These are phyloP conservation scores for Prototheca wickerhamii DNA, from an alignment of 163 green algal species.

Conservation along the genomic window DNA sequence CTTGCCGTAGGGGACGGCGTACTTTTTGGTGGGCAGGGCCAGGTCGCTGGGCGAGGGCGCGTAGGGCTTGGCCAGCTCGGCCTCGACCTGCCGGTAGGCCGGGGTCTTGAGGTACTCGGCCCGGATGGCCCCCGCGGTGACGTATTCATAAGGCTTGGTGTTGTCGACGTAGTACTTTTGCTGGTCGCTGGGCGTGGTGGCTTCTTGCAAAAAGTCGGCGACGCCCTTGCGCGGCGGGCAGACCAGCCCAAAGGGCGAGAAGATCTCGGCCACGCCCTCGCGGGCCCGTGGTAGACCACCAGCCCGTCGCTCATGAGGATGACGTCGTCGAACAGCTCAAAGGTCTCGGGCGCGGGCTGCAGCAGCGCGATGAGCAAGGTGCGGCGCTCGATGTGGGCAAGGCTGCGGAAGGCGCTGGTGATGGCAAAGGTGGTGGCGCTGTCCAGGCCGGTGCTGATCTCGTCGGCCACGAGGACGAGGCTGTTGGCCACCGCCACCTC, in stretches of 20 bases:
- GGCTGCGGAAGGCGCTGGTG: slow-evolving; percentile 21
- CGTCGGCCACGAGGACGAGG: slow-evolving; percentile 28
- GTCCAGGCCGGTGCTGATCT: slow-evolving; percentile 51
- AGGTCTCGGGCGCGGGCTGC: slow-evolving; percentile 71
- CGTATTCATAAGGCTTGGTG: neutral
- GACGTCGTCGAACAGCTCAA: slow-evolving; percentile 68
- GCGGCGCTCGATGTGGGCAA: slow-evolving; percentile 21
- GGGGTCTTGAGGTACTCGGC: neutral
- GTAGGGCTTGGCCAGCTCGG: neutral
- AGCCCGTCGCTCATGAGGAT: slow-evolving; percentile 23
- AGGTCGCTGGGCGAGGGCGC: neutral
- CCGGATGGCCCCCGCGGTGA: neutral
- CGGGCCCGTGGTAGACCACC: slow-evolving; percentile 26
- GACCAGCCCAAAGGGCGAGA: slow-evolving; percentile 47
- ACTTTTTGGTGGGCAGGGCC: neutral
- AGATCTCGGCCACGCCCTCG: slow-evolving; percentile 40
- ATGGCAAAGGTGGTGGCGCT: slow-evolving; percentile 41
- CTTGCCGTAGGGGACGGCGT: neutral
- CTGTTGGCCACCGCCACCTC: slow-evolving; percentile 3
- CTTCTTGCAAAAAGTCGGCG: slow-evolving; percentile 52
- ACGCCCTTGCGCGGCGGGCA: slow-evolving; percentile 48
- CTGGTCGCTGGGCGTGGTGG: slow-evolving; percentile 40
- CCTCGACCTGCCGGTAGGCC: neutral
- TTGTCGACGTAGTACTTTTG: slow-evolving; percentile 7
- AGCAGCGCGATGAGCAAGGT: slow-evolving; percentile 52